phyloP scores from a whole-genome alignment of 1,284 basidiomycete genomes.

The Butyriboletus regius region DNA sequence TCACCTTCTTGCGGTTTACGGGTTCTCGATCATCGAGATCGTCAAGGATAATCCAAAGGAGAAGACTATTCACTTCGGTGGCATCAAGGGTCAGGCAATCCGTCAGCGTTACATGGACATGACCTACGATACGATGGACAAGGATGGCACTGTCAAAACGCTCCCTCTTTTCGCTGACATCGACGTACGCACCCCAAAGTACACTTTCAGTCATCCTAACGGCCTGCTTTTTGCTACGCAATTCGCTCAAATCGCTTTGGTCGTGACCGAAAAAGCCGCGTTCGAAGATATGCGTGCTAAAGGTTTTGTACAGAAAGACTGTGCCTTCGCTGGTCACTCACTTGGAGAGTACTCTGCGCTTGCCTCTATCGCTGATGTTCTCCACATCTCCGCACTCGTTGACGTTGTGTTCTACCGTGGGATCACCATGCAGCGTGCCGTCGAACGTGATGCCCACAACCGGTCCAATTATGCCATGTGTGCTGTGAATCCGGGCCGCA shows the following conservation, averaged over 20 bases:
- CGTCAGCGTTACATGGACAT: constrained; percentile 98
- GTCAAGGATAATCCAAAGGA: constrained; percentile 96
- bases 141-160: constrained; percentile 88
- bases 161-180: constrained; percentile 91
- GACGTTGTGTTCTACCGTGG: constrained; percentile 99
- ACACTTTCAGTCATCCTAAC: constrained; percentile 93
- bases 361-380: constrained; percentile 91
- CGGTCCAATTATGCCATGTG: constrained; percentile 98
- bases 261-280: constrained; percentile 94
- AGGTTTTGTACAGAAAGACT: constrained; percentile 86
- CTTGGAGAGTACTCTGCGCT: constrained; percentile 97
- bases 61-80: constrained; percentile 98
- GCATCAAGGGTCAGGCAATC: constrained; percentile 95
- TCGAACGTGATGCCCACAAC: constrained; percentile 86
- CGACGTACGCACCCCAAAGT: constrained; percentile 83
- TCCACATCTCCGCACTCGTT: constrained; percentile 91
- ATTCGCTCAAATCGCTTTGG: constrained; percentile 95
- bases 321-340: constrained; percentile 94
- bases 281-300: constrained; percentile 97
- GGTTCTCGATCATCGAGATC: constrained; percentile 97
- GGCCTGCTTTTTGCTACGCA: constrained; percentile 96
- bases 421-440: constrained; percentile 98
- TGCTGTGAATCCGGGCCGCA: constrained; percentile 92
- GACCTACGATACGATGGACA: constrained; percentile 94
- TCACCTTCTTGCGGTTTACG: constrained; percentile 89